phyloP scores from a whole-genome alignment of 192 early-diverging fungal species.

The Helicostylum pulchrum region DNA sequence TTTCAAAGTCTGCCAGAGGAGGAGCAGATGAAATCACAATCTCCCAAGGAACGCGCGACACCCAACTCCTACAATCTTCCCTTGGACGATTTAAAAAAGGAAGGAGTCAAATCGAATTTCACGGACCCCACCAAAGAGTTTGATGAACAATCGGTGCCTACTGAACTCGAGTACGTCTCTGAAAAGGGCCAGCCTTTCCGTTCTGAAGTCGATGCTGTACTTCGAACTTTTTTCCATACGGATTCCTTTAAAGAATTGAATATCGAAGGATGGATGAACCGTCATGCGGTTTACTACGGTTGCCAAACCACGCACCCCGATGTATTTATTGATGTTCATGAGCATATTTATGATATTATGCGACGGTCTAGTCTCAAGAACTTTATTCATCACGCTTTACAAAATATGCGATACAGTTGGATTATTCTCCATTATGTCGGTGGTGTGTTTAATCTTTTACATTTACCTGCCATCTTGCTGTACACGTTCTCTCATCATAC shows the following conservation, averaged over 20 bases:
- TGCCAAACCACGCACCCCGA: slow-evolving; percentile 21
- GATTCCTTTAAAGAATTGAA: slow-evolving; percentile 29
- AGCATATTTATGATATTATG: slow-evolving; percentile 14
- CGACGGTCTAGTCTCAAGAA: slow-evolving; percentile 16
- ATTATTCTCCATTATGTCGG: slow-evolving; percentile 21
- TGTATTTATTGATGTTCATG: slow-evolving; percentile 15
- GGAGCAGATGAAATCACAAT: slow-evolving; percentile 7
- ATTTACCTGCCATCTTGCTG: slow-evolving; percentile 12
- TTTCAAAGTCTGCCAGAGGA: slow-evolving; percentile 17
- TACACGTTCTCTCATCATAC: slow-evolving; percentile 18
- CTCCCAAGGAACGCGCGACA: slow-evolving; percentile 16
- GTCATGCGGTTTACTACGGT: slow-evolving; percentile 15
- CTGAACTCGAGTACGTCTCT: background rate
- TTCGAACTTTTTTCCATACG: slow-evolving; percentile 27
- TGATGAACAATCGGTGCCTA: no score
- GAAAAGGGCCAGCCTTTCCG: slow-evolving; percentile 20
- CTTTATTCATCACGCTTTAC: slow-evolving; percentile 25
- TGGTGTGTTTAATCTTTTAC: slow-evolving; percentile 16
- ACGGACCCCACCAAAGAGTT: no score
- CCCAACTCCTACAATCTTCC: background rate
- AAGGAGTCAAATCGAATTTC: background rate
- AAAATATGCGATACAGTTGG: slow-evolving; percentile 26
- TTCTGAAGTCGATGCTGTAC: slow-evolving; percentile 24
- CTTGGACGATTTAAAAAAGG: background rate
- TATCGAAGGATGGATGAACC: slow-evolving; percentile 2